Base-by-base conservation (phyloP, 495 filamentous ascomycete species). In the Articulospora tetracladia region DNA sequence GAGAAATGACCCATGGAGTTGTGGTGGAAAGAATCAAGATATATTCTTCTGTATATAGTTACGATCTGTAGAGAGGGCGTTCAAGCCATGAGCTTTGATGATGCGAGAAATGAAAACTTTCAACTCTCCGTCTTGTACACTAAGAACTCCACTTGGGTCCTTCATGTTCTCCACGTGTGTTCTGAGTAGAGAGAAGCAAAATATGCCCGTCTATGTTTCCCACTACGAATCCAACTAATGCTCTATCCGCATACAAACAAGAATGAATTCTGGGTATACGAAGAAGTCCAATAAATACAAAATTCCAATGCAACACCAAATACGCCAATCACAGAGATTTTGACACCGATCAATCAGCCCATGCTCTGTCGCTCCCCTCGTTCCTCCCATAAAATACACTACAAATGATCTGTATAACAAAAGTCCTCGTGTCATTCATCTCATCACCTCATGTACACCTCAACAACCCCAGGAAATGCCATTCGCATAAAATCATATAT, bases 371-470 rank as follows among this genome's bases (percentile, higher is more conserved):
- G 15, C 39, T 57, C 26, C 36, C 20, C 24, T 26, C 47, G n/a
- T 41, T 13, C 32, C 28, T 19, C 58, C 58, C 58, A 60, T 60
- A 60, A 51, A 60, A 60, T 60, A 60, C 58, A 60, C 55, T 7
- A 19, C 20, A 24, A 27, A 15, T 12, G 27, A 23, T 28, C 20
- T 58, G 36, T 27, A 58, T 22, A n/a, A 19, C 8, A 19, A 19
- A 3, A 44, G 39, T 44, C 39, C 17, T 19, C 15, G n/a, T 44
- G 3, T 44, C 39, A 15, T 44, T 44, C 39, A 44, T 44, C 39
- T 44, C 39, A 44, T 44, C 39, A 44, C 15, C 15, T 19, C 39
- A 44, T 44, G 15, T 19, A 44, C 39, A 44, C 17, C 15, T n/a
- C 17, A 44, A 3, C 8, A 7, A 7, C 17, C 10, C 3, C 15